Conservation (phyloP, 2,329 filamentous ascomycete genomes). For the Ceratocystis smalleyi region DNA sequence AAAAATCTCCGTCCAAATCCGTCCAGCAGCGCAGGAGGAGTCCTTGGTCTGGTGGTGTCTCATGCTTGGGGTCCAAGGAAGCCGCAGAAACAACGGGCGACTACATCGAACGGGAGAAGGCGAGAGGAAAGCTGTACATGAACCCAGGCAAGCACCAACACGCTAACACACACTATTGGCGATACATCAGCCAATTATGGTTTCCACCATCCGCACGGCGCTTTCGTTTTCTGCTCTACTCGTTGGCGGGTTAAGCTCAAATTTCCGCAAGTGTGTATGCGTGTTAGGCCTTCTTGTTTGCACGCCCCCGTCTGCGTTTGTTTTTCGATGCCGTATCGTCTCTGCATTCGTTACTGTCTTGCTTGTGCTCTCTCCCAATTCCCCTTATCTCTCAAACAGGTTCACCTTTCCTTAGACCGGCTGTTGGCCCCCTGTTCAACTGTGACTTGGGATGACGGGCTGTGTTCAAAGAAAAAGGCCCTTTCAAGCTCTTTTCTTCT, state of each 20-base stretch:
- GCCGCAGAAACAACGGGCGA: not conserved
- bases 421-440: not conserved
- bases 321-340: not conserved
- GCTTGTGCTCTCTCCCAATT: not conserved
- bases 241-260: too few relatives aligned
- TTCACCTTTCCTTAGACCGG: not conserved
- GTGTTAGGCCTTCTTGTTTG: not conserved
- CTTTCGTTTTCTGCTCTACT: too few relatives aligned
- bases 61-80: not conserved
- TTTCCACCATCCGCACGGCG: too few relatives aligned
- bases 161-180: not conserved
- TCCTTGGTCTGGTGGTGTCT: not conserved
- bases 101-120: not conserved
- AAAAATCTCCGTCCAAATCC: too few relatives aligned
- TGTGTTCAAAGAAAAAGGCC: not conserved
- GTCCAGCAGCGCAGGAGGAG: too few relatives aligned
- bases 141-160: not conserved
- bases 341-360: not conserved
- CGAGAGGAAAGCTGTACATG: not conserved
- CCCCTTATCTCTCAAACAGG: not conserved
- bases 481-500: not conserved
- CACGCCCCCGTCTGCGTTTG: not conserved
- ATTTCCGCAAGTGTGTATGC: not conserved
- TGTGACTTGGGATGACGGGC: not conserved
- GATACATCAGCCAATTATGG: not conserved